Evolutionary conservation across 2,329 filamentous ascomycete genomes (phyloP).

Genomic region (Pseudodiploospora longispora): DNA sequence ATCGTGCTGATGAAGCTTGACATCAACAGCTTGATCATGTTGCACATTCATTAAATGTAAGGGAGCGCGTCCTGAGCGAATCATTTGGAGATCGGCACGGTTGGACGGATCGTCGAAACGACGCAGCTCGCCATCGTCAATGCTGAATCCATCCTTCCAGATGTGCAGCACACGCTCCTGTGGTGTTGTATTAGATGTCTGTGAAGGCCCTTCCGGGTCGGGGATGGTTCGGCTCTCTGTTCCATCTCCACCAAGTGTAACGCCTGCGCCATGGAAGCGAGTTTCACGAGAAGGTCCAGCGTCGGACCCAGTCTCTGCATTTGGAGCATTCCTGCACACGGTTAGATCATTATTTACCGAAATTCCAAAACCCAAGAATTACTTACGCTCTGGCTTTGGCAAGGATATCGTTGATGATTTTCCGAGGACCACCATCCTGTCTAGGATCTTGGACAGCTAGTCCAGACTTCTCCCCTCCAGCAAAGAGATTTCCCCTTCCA

Average conservation of each 20-base stretch:
- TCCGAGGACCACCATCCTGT: conserved; percentile 40
- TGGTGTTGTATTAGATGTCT: conserved; percentile 30
- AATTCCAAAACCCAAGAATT: not conserved
- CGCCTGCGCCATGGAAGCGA: conserved; percentile 61
- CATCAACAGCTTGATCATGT: conserved; percentile 67
- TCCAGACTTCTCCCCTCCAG: conserved; percentile 77
- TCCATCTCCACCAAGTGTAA: conserved; percentile 73
- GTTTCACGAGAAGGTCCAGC: conserved; percentile 42
- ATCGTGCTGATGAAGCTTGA: conserved; percentile 71
- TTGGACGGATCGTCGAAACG: conserved; percentile 75
- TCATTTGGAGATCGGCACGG: conserved; percentile 63
- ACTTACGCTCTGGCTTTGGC: conserved; percentile 54
- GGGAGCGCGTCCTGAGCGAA: conserved; percentile 67
- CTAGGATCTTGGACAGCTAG: conserved; percentile 58
- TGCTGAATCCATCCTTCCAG: conserved; percentile 78
- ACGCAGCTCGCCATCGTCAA: conserved; percentile 71
- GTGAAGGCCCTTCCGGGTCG: conserved; percentile 40
- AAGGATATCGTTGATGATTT: conserved; percentile 55
- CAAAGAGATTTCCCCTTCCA: conserved; percentile 62
- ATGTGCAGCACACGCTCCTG: conserved; percentile 67
- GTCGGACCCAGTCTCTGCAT: conserved; percentile 42
- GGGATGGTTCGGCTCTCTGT: conserved; percentile 60
- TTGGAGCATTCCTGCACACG: conserved; percentile 48
- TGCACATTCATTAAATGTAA: conserved; percentile 71
- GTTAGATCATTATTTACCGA: conserved; percentile 8